Percentiles rank a stretch among this genome's conserved stretches.
These are phyloP conservation scores for Globisporangium nodosum DNA, from an alignment of 352 stramenopile species.

Conservation along the genomic window DNA sequence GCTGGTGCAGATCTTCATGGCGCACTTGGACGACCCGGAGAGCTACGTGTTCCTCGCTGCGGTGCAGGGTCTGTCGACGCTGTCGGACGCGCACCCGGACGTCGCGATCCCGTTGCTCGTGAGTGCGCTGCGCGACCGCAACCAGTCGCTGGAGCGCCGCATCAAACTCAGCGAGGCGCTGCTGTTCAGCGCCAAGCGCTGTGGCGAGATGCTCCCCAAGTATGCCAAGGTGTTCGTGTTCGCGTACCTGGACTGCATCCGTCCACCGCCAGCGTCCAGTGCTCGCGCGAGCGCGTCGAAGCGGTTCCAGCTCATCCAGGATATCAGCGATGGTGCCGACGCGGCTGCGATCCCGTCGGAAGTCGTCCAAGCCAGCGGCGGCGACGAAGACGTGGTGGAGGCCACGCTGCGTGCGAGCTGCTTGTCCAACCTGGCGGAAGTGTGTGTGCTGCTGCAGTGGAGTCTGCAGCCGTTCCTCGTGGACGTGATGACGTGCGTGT, in stretches of 20 bases:
- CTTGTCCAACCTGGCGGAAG: constrained; percentile 84
- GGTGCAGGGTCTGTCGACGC: constrained; percentile 59
- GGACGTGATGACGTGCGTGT: constrained; percentile 75
- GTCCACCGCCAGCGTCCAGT: constrained; percentile 16
- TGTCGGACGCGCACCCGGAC: constrained; percentile 55
- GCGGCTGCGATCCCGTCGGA: background rate
- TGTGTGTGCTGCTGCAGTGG: constrained; percentile 71
- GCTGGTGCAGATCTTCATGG: constrained; percentile 53
- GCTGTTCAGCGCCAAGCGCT: constrained; percentile 72
- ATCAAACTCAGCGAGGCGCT: constrained; percentile 85
- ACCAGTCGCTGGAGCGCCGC: constrained; percentile 48
- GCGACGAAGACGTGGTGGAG: constrained; percentile 26
- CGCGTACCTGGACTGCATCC: constrained; percentile 76
- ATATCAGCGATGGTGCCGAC: constrained; percentile 18
- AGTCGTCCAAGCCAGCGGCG: constrained; percentile 10
- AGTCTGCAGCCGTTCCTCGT: constrained; percentile 59
- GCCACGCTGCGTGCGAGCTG: constrained; percentile 77
- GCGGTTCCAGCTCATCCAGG: constrained; percentile 53
- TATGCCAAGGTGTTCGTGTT: constrained; percentile 76
- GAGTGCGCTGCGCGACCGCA: constrained; percentile 32
- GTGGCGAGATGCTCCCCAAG: constrained; percentile 61
- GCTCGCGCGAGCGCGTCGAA: constrained; percentile 10
- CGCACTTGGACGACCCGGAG: constrained; percentile 59
- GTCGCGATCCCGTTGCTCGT: constrained; percentile 69
- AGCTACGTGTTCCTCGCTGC: constrained; percentile 85